A percentile compares a stretch with the other conserved stretches of the same genome.
phyloP scores from a whole-genome alignment of 495 filamentous ascomycete genomes.

The Penicillium maclennaniae region DNA sequence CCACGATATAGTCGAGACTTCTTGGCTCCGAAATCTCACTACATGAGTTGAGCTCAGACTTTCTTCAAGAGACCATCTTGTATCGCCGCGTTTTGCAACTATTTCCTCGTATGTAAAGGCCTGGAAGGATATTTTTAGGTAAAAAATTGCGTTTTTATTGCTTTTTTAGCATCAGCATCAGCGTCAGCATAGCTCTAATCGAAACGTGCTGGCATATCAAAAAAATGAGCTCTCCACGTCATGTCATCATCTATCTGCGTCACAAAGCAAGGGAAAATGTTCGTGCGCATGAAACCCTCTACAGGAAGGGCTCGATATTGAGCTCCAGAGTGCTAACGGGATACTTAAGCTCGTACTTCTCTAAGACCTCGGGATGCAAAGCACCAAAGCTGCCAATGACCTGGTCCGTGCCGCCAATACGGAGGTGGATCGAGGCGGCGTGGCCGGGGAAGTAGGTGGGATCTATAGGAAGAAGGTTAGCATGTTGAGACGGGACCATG shows the following conservation, averaged over 20 bases:
- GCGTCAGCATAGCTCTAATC: conserved; percentile 18
- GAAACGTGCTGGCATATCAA: conserved; percentile 9
- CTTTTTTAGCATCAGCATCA: conserved; percentile 15
- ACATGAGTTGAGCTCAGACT: too few species aligned
- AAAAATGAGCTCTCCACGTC: conserved; percentile 19
- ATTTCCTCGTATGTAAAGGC: too few species aligned
- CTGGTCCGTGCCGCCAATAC: conserved; percentile 63
- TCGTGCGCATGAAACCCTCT: conserved; percentile 2
- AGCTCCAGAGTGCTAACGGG: conserved; percentile 94
- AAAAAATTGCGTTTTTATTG: conserved; percentile 8
- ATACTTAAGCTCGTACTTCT: conserved; percentile 91
- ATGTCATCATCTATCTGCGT: conserved; percentile 26
- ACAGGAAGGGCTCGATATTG: conserved; percentile 94
- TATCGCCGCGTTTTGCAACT: too few species aligned
- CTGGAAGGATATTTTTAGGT: not conserved
- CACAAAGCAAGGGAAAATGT: conserved; percentile 2
- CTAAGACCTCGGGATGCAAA: conserved; percentile 84
- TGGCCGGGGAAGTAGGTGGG: conserved; percentile 88
- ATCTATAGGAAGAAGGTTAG: conserved; percentile 43
- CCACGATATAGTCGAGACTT: too few species aligned
- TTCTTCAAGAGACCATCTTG: too few species aligned
- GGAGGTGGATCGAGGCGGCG: conserved; percentile 74
- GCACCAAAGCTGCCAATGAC: conserved; percentile 88
- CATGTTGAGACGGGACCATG: not conserved
- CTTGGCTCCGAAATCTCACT: too few species aligned